Evolutionary conservation across 495 filamentous ascomycete species (phyloP), one percentile per base, ranked within the genome.

Genomic region (Cudoniella acicularis): DNA sequence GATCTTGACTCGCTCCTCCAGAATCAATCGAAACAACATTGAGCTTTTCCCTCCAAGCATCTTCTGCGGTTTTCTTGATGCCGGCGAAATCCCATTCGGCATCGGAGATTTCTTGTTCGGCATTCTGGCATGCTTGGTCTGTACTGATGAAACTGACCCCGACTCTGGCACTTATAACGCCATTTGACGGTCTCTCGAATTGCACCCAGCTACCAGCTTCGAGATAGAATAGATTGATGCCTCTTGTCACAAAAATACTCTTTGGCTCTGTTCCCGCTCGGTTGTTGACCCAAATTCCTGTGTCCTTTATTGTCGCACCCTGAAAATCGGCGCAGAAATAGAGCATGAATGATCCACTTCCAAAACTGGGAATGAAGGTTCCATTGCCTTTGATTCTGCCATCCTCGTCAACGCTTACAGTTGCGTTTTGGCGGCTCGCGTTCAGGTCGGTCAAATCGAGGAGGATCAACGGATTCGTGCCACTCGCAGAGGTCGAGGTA

Each of bases 271-370:
- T 69, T 21, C 77, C 80, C 9, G 82, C 82, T 2, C 80, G 76
- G 59, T 80, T 83, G 63, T 85, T 80, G 8, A 74, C 74, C 68
- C 83, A 91, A 26, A 85, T 77, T 2, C 88, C 88, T 2, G 74
- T 85, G 55, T 87, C 83, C 11, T 78, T 74, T 20, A 90, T 72
- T 2, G 73, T 64, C 10, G 79, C 80, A 0, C 86, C 87, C 3
- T 68, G 68, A 70, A 92, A 89, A 66, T 92, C 88, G 10, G 82
- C 83, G 62, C 88, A 91, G 57, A 89, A 87, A 69, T 89, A 72
- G 0, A 77, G 63, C 13, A 36, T 66, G 60, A 85, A 92, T 49
- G 64, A 74, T 0, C 87, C 88, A 48, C 78, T 76, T 0, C 85
- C 85, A 60, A 91, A 91, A 64, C 83, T 87, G 1, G 88, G 86